Evolutionary conservation across 768 basidiomycete genomes (phyloP).

Genomic region (Lactarius hatsudake): DNA sequence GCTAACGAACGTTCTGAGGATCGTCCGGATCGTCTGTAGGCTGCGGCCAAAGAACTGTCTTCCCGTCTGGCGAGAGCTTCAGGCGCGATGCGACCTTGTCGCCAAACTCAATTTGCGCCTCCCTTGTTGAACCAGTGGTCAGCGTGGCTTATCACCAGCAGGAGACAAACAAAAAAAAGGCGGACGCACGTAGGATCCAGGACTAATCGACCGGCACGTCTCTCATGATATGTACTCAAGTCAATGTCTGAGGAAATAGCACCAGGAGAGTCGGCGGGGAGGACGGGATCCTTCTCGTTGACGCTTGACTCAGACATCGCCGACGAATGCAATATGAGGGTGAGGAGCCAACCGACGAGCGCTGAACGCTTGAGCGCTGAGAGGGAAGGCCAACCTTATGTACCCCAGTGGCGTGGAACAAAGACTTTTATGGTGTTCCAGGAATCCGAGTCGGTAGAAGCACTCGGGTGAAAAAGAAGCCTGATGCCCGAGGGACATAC

Average conservation of each 20-base stretch:
- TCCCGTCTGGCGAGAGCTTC: constrained; percentile 57
- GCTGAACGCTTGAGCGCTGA: not conserved
- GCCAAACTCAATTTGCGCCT: constrained; percentile 62
- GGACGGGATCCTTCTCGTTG: constrained; percentile 1
- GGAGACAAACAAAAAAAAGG: not conserved
- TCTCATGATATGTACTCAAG: constrained; percentile 47
- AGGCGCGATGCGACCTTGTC: constrained; percentile 50
- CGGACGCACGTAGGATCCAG: constrained; percentile 55
- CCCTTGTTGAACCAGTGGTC: constrained; percentile 36
- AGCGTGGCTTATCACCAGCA: not conserved
- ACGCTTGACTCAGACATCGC: not conserved
- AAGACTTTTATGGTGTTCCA: not conserved
- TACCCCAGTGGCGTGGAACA: not conserved
- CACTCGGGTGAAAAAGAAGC: not conserved
- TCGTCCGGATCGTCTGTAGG: constrained; percentile 61
- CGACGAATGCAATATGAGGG: not conserved
- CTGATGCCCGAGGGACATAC: not conserved
- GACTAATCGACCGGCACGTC: constrained; percentile 55
- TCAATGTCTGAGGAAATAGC: constrained; percentile 31
- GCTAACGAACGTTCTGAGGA: constrained; percentile 53
- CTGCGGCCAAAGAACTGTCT: constrained; percentile 66
- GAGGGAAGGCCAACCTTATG: not conserved
- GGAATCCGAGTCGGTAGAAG: not conserved
- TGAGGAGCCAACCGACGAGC: not conserved
- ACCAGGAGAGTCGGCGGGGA: not conserved